phyloP scores from a whole-genome alignment of 2,329 filamentous ascomycete genomes.

The Ophiocordyceps camponoti-saundersi region DNA sequence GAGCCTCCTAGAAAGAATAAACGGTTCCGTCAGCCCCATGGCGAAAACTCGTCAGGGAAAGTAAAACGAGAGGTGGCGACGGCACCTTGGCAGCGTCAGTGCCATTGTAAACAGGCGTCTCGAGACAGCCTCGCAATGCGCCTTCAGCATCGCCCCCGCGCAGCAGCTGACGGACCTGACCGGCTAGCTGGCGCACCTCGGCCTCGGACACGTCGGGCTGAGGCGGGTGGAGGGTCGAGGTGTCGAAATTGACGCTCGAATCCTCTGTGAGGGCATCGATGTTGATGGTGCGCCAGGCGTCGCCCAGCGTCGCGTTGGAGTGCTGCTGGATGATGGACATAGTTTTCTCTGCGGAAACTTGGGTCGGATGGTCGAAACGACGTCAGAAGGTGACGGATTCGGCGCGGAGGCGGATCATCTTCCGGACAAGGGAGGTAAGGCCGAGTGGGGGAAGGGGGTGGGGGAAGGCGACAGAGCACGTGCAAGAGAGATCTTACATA shows the following conservation, averaged over 20 bases:
- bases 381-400: no score
- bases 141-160: constrained; percentile 77
- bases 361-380: no score
- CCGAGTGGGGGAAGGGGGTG: no score
- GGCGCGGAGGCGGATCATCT: no score
- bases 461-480: no score
- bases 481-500: no score
- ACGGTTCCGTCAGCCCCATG: neutral
- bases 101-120: constrained; percentile 64
- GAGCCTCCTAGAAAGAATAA: constrained; percentile 49
- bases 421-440: no score
- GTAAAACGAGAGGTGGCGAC: neutral
- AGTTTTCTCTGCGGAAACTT: neutral
- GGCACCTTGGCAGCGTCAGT: constrained; percentile 35
- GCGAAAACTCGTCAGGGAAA: neutral
- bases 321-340: constrained; percentile 57
- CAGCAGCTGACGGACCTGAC: constrained; percentile 50
- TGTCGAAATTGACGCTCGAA: constrained; percentile 81
- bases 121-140: constrained; percentile 66
- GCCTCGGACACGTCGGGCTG: constrained; percentile 54
- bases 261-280: constrained; percentile 84
- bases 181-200: constrained; percentile 6
- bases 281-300: constrained; percentile 78
- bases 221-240: constrained; percentile 63
- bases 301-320: constrained; percentile 39